phyloP scores from a whole-genome alignment of 164 flowering plant species.

The Protea cynaroides region DNA sequence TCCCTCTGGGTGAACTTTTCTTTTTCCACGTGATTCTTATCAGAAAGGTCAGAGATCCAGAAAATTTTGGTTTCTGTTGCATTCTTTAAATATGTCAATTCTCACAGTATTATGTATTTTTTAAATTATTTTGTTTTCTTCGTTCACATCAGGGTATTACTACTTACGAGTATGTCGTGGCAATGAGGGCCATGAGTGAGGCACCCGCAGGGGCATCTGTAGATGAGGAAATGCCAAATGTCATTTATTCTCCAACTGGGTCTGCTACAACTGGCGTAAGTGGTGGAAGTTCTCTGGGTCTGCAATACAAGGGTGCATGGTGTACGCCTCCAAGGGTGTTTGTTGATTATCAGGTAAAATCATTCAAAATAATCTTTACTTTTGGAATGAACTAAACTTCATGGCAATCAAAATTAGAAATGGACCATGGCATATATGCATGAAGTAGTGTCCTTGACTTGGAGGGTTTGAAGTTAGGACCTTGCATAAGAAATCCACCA shows the following conservation, averaged over 20 bases:
- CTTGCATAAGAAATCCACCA: background rate
- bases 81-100: background rate
- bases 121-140: background rate
- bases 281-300: conserved; percentile 88
- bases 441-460: background rate
- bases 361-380: background rate
- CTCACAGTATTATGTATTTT: background rate
- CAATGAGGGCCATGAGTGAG: conserved; percentile 91
- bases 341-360: conserved; percentile 86
- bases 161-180: conserved; percentile 93
- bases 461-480: background rate
- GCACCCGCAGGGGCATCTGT: conserved; percentile 64
- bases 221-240: conserved; percentile 58
- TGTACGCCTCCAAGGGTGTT: conserved; percentile 96
- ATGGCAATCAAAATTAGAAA: background rate
- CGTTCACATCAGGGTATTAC: conserved; percentile 66
- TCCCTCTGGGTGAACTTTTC: conserved; percentile 92
- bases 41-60: conserved; percentile 61
- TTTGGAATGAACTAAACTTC: background rate
- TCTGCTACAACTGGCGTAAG: conserved; percentile 92
- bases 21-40: conserved; percentile 93
- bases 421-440: background rate
- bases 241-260: conserved; percentile 71
- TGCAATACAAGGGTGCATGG: conserved; percentile 90
- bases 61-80: background rate